Evolutionary conservation across 495 filamentous ascomycete species (phyloP), one percentile per base, ranked within the genome.

Genomic region (Xeromyces bisporus): DNA sequence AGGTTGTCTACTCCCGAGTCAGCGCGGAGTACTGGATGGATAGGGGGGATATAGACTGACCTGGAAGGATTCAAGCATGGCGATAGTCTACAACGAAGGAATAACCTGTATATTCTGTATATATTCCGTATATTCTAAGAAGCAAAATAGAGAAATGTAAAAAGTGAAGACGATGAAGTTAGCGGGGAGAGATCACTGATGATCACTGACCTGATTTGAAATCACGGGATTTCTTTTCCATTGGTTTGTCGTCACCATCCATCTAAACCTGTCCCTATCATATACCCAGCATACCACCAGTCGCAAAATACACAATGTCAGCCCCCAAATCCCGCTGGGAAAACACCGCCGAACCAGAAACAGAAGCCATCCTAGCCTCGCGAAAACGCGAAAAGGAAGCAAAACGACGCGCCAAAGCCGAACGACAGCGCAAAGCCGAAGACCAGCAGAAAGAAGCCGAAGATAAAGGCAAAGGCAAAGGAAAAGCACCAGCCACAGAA

Each of bases 371-470:
- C 28, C 66, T 80, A 38, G 77, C 75, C 11, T 71, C 76, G 44
- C 65, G 70, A 25, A 91, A 81, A 58, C 66, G 67, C 40, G 85
- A 92, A 44, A 93, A 91, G 55, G 87, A 93, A 50, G 74, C 80
- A 35, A 92, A 85, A 59, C 83, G 77, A 54, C 75, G 77, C 30
- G 56, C 73, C 18, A 96, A 91, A 51, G 79, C 72, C n/a, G 77
- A 80, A 39, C 86, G 81, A 50, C 77, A 83, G 43, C 76, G 75
- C 42, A 74, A 73, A 41, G 65, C 69, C 16, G 75, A 85, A 43
- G 69, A 71, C 37, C 37, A 43, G 29, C 23, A 41, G 17, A 30
- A 36, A 28, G 31, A 44, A 16, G 15, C 34, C 38, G 27, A 29
- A 8, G 28, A 31, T 10, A 20, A 20, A 10, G 6, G 26, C 23